phyloP scores from a whole-genome alignment of 257 asterid genomes.

The Leonotis leonurus region DNA sequence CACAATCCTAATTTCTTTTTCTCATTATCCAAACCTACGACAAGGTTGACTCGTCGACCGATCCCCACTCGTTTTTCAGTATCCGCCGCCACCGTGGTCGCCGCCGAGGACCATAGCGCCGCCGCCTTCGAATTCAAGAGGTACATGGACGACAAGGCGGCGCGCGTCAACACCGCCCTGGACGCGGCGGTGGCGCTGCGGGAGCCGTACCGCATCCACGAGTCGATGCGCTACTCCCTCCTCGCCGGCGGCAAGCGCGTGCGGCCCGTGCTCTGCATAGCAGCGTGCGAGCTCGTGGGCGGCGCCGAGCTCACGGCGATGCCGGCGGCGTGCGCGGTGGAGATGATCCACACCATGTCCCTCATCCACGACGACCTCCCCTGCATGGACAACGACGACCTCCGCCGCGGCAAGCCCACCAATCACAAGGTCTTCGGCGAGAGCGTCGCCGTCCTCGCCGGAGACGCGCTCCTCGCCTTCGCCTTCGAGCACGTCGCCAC shows the following conservation, averaged over 20 bases:
- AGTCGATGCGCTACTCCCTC: conserved; percentile 59
- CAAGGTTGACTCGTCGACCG: not conserved
- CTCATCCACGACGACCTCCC: conserved; percentile 66
- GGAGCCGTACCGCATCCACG: conserved; percentile 41
- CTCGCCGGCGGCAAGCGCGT: conserved; percentile 65
- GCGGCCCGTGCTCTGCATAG: conserved; percentile 52
- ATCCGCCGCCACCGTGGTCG: conserved; percentile 20
- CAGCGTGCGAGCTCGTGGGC: conserved; percentile 56
- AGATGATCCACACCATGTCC: conserved; percentile 68
- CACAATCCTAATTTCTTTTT: not conserved
- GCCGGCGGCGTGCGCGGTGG: conserved; percentile 64
- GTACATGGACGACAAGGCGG: conserved; percentile 37
- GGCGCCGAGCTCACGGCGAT: conserved; percentile 39
- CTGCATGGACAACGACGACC: conserved; percentile 59
- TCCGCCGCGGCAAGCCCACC: conserved; percentile 54
- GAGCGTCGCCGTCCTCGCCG: not conserved
- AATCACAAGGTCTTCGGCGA: conserved; percentile 14
- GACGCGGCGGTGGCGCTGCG: conserved; percentile 27
- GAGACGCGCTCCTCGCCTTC: not conserved
- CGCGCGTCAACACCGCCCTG: conserved; percentile 39
- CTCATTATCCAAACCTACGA: not conserved
- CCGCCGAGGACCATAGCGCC: conserved; percentile 19
- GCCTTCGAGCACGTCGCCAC: conserved; percentile 7
- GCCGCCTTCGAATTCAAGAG: conserved; percentile 29
- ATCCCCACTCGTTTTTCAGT: not conserved